Evolutionary conservation across 2,329 filamentous ascomycete species (phyloP), one percentile per base, ranked within the genome.

Genomic region (Capronia americana): DNA sequence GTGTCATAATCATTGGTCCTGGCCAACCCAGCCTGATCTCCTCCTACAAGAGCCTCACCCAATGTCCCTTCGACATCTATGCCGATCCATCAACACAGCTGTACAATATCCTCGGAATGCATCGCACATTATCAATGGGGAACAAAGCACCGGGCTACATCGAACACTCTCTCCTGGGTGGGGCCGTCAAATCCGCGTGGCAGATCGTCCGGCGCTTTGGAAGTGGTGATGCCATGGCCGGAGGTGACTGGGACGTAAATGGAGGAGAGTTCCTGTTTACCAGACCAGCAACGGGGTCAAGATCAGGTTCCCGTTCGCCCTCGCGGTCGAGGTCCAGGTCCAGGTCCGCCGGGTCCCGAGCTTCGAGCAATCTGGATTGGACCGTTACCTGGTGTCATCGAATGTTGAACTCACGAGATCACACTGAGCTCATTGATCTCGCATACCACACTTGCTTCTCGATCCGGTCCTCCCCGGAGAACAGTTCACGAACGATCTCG

Each of bases 251-350:
- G 74, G 81, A 84, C 60, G 89, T 92, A 78, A 88, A 91, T 2
- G 90, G 91, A 26, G 91, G 91, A 11, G 91, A 93, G 79, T 92
- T 93, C 68, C 76, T 93, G n/a, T 92, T 92, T 70, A 88, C 34
- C 10, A 61, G 30, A 54, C 30, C 46, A 20, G 44, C 30, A 11
- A 53, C 23, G 58, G 3, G 34, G 7, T 38, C 24, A 46, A 69
- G 48, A 53, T n/a, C 74, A 71, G 8, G 76, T 74, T 57, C 61
- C 7, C 53, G 23, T 20, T 38, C 50, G 26, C 26, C 34, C 28
- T 53, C 55, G 14, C 46, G 46, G 23, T 66, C 64, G 46, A 50
- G 55, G 23, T 65, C 63, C 10, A 50, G 54, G 28, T 64, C 61
- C 8, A 20, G 44, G n/a, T 64, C 46, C 2, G 23, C 20, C 3